Evolutionary conservation across 2,329 filamentous ascomycete species (phyloP), one percentile per base, ranked within the genome.

Genomic region (Colletotrichum cuscutae): DNA sequence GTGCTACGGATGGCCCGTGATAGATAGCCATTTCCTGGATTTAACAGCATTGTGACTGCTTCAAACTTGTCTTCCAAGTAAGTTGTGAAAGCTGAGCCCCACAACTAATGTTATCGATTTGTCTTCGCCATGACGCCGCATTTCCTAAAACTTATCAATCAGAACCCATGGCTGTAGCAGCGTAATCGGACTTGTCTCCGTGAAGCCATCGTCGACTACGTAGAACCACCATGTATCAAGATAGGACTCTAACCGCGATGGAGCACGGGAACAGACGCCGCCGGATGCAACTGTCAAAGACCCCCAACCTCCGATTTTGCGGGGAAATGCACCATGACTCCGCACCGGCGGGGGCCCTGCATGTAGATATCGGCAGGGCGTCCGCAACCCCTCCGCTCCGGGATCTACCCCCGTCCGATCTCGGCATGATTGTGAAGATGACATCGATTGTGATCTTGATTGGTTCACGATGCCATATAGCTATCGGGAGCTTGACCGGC

Each of bases 401-500:
- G 58, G 57, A 67, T 61, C 46, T 35, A 58, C 68, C 46, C 42
- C 68, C 64, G 68, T 61, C 68, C 64, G 68, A 71, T 57, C 26
- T 71, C 68, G 68, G 63, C 57, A 26, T 57, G 13, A 22, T 15
- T 58, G 35, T n/a, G 12, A 28, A 22, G 61, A 67, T 71, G 68
- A 71, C 68, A 71, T 71, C 37, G 63, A 62, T 52, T 26, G 24
- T 2, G 2, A 2, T 11, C 1, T 7, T 71, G 56, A 71, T 71
- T 71, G 68, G 63, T 24, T 15, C 22, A 61, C 52, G 19, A 24
- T 54, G 13, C 19, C 24, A 4, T n/a, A 61, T 46, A 28, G 52
- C 62, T 26, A 22, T 66, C 68, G 68, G 68, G 56, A 71, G 54
- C 62, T 60, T 60, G 54, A 57, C 68, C 68, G 68, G 68, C 15